Evolutionary conservation across 768 basidiomycete species (phyloP).

Genomic region (Asterophora lycoperdoides): DNA sequence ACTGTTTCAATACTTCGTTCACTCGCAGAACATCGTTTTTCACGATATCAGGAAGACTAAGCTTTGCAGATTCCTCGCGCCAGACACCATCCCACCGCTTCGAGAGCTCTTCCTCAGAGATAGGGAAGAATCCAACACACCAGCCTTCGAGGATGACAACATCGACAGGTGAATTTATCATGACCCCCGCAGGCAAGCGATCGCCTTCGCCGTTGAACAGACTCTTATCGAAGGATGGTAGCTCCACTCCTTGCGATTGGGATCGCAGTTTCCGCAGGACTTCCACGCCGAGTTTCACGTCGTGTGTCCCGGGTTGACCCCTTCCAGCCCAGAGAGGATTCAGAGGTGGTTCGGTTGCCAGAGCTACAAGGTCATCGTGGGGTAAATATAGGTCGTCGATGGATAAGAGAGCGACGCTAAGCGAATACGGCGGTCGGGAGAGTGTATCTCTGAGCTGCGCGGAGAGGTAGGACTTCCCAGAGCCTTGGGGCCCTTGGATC

Average conservation of each 20-base stretch:
- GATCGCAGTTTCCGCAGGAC: conserved; percentile 48
- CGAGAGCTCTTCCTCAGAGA: conserved; percentile 46
- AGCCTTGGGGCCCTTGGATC: conserved; percentile 91
- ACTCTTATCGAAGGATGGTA: conserved; percentile 90
- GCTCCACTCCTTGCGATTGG: conserved; percentile 40
- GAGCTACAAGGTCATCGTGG: conserved; percentile 50
- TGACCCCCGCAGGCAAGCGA: conserved; percentile 43
- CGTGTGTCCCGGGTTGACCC: conserved; percentile 94
- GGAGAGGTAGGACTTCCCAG: conserved; percentile 84
- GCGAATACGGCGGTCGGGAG: conserved; percentile 40
- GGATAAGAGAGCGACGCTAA: conserved; percentile 62
- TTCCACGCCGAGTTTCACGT: conserved; percentile 58
- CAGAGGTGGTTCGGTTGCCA: conserved; percentile 50
- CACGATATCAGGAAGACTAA: conserved; percentile 34
- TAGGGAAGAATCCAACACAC: conserved; percentile 85
- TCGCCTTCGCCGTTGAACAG: conserved; percentile 80
- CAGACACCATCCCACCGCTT: conserved; percentile 48
- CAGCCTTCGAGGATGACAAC: conserved; percentile 94
- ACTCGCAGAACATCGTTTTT: conserved; percentile 56
- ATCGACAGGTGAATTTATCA: conserved; percentile 49
- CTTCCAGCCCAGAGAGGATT: conserved; percentile 76
- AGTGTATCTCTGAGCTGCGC: conserved; percentile 45
- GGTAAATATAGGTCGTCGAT: conserved; percentile 87
- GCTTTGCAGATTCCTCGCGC: conserved; percentile 32
- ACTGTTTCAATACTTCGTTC: conserved; percentile 58